Base-by-base conservation (phyloP, 2,329 filamentous ascomycete genomes). In the Pseudocercospora pini-densiflorae region DNA sequence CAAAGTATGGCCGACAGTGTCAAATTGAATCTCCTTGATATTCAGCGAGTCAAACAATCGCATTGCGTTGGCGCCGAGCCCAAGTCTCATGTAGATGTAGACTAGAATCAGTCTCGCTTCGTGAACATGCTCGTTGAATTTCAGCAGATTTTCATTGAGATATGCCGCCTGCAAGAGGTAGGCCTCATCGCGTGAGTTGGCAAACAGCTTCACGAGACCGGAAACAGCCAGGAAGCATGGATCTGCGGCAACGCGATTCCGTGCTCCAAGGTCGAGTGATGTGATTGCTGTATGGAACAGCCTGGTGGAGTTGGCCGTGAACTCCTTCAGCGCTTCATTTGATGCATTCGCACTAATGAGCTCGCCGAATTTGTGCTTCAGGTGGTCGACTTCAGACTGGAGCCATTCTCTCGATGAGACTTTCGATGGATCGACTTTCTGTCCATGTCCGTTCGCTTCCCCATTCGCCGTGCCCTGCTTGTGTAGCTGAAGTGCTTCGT, bases 11-110 rank as follows among this genome's bases (percentile, higher is more conserved):
- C 74, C 75, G 19, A 78, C 69, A 6, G 78, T 79, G 53, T 79
- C 78, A 61, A 73, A 69, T 45, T 79, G 78, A 6, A 79, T 73
- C 58, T 79, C 76, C 59, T 78, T 78, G n/a, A 79, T 67, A 40
- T 66, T 71, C 10, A 79, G 70, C 7, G 72, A 74, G 47, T 75
- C 72, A 64, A 76, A 79, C 16, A 74, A 55, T 3, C 64, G 63
- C 61, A 76, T 71, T 1, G 77, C 76, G 7, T 75, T 68, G 19
- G 72, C 73, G 16, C 74, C 76, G 8, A 79, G 72, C 3, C 72
- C 73, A 9, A 79, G 73, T 21, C 74, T 71, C 70, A 75, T 75
- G 62, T 77, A 77, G 40, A 79, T 66, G 59, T 78, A 77, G 10
- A 78, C 70, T 5, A 79, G 70, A 36, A 78, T 69, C 16, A 78